Evolutionary conservation across 2,329 filamentous ascomycete species (phyloP).

Genomic region (Rutstroemia sp.): DNA sequence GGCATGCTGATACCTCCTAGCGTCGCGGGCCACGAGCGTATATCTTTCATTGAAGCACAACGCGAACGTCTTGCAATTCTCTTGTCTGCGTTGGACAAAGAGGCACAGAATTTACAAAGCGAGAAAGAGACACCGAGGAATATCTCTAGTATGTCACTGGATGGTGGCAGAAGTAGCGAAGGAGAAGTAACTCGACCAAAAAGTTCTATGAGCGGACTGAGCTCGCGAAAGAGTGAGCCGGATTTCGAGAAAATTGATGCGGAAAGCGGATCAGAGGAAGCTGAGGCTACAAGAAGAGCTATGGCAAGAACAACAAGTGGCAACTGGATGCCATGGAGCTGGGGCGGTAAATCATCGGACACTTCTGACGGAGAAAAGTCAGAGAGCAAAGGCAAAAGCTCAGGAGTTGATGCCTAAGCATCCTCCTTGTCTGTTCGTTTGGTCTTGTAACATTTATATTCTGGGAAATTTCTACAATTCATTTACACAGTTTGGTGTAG

Average conservation of each 20-base stretch:
- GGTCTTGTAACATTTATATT: neutral
- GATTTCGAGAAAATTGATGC: slow-evolving; percentile 88
- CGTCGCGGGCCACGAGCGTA: slow-evolving; percentile 60
- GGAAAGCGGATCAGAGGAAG: slow-evolving; percentile 56
- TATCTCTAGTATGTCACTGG: slow-evolving; percentile 21
- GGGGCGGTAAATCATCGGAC: slow-evolving; percentile 26
- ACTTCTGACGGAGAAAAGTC: slow-evolving; percentile 10
- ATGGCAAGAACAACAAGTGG: slow-evolving; percentile 31
- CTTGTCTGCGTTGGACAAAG: slow-evolving; percentile 69
- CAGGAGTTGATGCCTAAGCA: slow-evolving; percentile 14
- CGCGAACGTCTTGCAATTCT: slow-evolving; percentile 69
- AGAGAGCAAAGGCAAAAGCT: slow-evolving; percentile 16
- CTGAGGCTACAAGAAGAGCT: slow-evolving; percentile 28
- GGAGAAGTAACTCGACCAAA: slow-evolving; percentile 23
- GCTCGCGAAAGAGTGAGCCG: slow-evolving; percentile 76
- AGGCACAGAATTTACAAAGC: slow-evolving; percentile 55
- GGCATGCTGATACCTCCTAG: slow-evolving; percentile 63
- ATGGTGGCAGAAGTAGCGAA: slow-evolving; percentile 25
- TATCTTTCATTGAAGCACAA: slow-evolving; percentile 70
- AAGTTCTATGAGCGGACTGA: slow-evolving; percentile 45
- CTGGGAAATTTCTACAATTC: neutral
- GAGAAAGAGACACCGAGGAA: slow-evolving; percentile 23
- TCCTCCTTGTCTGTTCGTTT: neutral
- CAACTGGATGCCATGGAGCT: slow-evolving; percentile 44
- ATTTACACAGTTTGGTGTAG: neutral